These are phyloP conservation scores for Pelomyxa schiedti DNA, from an alignment of 78 protist genomes.

Conservation along the genomic window DNA sequence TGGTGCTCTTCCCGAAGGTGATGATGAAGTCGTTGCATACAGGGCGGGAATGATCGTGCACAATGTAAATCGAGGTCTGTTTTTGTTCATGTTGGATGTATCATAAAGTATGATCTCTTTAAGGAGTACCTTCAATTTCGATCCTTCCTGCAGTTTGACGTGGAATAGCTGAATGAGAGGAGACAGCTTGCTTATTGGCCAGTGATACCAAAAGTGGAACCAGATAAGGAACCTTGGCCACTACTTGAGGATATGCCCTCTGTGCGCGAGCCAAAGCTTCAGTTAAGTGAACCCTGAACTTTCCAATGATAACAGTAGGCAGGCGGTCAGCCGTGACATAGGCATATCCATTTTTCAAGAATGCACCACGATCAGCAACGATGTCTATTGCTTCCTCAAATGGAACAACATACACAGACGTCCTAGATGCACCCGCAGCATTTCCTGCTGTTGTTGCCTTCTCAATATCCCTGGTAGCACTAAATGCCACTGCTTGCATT, in stretches of 20 bases:
- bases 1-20: slow-evolving; percentile 15
- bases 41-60: slow-evolving; percentile 36
- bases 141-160: no score
- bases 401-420: neutral
- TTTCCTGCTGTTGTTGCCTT: neutral
- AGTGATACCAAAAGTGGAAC: neutral
- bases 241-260: neutral
- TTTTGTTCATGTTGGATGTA: neutral
- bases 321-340: neutral
- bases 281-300: neutral
- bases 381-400: neutral
- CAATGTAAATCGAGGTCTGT: neutral
- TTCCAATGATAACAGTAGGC: neutral
- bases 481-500: neutral
- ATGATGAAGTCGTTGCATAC: slow-evolving; percentile 15
- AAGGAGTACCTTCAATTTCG: no score
- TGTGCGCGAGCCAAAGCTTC: neutral
- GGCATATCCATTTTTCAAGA: neutral
- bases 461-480: neutral
- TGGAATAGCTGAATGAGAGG: no score
- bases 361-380: neutral
- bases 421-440: neutral
- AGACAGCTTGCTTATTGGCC: neutral
- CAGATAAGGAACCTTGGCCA: neutral
- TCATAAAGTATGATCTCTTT: no score